Evolutionary conservation across 2,329 filamentous ascomycete species (phyloP).

Genomic region (Stachybotrys elegans): DNA sequence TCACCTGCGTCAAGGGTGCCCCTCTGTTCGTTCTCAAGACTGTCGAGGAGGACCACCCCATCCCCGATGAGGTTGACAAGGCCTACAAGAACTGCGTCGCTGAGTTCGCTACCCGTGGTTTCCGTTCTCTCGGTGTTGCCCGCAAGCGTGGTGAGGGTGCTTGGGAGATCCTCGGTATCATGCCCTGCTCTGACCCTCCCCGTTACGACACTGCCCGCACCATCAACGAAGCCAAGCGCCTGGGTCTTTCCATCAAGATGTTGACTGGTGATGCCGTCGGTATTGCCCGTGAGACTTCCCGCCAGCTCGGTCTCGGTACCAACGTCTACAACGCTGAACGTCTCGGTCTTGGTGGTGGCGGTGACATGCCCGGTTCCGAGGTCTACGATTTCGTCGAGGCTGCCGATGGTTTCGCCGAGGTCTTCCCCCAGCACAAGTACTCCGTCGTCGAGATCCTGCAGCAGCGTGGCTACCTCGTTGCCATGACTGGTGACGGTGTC

Average conservation of each 20-base stretch:
- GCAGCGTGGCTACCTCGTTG: constrained; percentile 87
- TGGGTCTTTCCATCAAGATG: constrained; percentile 93
- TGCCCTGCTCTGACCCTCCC: constrained; percentile 89
- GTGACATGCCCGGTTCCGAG: constrained; percentile 90
- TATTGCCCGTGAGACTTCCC: constrained; percentile 87
- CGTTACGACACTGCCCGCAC: constrained; percentile 88
- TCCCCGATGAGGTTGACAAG: constrained; percentile 70
- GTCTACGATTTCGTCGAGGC: constrained; percentile 94
- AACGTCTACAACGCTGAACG: constrained; percentile 94
- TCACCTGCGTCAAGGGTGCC: constrained; percentile 87
- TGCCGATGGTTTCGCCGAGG: constrained; percentile 90
- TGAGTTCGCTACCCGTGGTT: constrained; percentile 88
- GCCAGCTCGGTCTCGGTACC: constrained; percentile 84
- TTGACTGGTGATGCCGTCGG: constrained; percentile 91
- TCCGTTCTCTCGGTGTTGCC: constrained; percentile 89
- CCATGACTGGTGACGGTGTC: constrained; percentile 95
- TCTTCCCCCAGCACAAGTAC: constrained; percentile 95
- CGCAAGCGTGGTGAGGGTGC: constrained; percentile 76
- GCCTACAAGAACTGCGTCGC: constrained; percentile 91
- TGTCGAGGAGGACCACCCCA: constrained; percentile 77
- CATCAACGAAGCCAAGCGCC: constrained; percentile 80
- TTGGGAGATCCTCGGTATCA: constrained; percentile 92
- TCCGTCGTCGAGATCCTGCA: constrained; percentile 90
- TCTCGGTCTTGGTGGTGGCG: constrained; percentile 82
- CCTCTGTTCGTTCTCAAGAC: constrained; percentile 84